Base-by-base conservation (phyloP, 495 filamentous ascomycete genomes). In the Aspergillus homomorphus region DNA sequence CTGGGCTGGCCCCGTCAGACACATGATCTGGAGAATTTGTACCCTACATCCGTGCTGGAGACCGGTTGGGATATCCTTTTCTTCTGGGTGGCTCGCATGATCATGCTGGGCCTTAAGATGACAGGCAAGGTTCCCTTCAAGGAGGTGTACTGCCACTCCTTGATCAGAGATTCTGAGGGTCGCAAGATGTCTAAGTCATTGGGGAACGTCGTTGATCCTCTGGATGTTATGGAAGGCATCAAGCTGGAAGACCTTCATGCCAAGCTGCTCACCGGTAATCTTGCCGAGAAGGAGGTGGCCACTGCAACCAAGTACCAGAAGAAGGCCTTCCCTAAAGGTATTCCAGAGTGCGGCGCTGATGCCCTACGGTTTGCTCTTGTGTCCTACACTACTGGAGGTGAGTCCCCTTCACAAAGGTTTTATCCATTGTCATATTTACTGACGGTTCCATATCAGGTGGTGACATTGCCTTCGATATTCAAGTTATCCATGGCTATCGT, bases 11-110 rank as follows among this genome's bases (percentile, higher is more conserved):
- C 89, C 51, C 78, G 84, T 46, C 73, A 89, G 64, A 87, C 81
- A 12, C 71, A 77, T 53, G 87, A 90, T 66, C 69, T 87, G 50
- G 77, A 84, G 72, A 84, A 84, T 51, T 75, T 91, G 56, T 91
- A 87, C 72, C 89, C 89, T 16, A 91, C 88, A 9, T 84, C 80
- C 57, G 74, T 90, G 48, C 73, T 92, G 51, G 89, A 93, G 70
- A 91, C 89, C 15, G 89, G 89, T 19, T 92, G 89, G 89, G 87
- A 93, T 73, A 93, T 93, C 64, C 73, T 93, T 12, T 87, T 89
- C 79, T 92, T 92, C 84, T 93, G 89, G 89, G 86, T 92, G 54
- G 85, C 82, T 18, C 74, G 89, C 51, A 93, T 93, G 89, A 87
- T 93, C 66, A 89, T 93, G 83, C 79, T 93, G 51, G 79, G 82